phyloP scores from a whole-genome alignment of 164 flowering plant species.

The Umbilicus rupestris region DNA sequence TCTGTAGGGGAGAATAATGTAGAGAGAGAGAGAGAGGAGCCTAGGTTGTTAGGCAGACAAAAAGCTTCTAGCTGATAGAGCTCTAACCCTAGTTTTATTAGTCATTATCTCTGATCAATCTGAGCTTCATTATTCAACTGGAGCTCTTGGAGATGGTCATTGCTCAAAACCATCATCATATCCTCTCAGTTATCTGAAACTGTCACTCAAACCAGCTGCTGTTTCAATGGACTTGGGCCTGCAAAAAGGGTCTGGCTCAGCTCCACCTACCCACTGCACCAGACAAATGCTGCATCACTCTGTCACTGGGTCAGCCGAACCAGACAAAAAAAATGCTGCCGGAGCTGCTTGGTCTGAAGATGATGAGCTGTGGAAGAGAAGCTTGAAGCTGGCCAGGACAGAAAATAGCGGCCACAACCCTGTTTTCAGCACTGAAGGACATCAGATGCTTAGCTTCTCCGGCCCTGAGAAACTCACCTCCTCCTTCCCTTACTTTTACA shows the following conservation, averaged over 20 bases:
- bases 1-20: not conserved
- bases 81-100: not conserved
- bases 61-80: not conserved
- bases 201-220: not conserved
- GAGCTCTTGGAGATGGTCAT: not conserved
- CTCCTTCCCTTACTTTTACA: not conserved
- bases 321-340: not conserved
- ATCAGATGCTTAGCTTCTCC: conserved; percentile 4
- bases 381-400: not conserved
- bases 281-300: not conserved
- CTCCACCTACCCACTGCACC: too few relatives aligned
- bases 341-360: not conserved
- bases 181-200: not conserved
- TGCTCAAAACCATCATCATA: not conserved
- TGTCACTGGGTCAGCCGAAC: not conserved
- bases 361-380: not conserved
- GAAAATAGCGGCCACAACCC: not conserved
- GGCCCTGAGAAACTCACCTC: not conserved
- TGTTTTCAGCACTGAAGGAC: conserved; percentile 1
- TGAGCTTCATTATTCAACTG: not conserved
- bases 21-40: not conserved
- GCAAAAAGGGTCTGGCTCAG: not conserved
- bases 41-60: not conserved
- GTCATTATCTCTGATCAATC: not conserved
- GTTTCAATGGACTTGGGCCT: not conserved